Evolutionary conservation across 2,329 filamentous ascomycete species (phyloP).

Genomic region (Allantophomopsis cytisporea): DNA sequence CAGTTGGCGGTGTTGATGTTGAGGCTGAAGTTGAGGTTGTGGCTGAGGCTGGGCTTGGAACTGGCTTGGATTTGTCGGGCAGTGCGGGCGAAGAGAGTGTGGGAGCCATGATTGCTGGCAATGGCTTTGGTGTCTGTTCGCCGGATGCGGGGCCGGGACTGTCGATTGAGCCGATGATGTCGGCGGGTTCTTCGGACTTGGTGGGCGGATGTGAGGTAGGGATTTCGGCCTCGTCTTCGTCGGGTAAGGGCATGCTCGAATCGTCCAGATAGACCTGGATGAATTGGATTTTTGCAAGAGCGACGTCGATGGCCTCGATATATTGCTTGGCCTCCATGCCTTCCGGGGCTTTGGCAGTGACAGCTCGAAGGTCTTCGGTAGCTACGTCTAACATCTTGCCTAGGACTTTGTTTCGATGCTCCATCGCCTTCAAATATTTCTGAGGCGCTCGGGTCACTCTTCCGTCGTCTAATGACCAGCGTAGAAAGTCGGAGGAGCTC

Average conservation of each 20-base stretch:
- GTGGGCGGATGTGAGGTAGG: neutral
- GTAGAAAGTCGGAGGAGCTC: slow-evolving; percentile 8
- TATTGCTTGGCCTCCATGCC: slow-evolving; percentile 27
- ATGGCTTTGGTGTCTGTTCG: no score
- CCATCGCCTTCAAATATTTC: slow-evolving; percentile 34
- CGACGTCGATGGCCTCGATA: slow-evolving; percentile 41
- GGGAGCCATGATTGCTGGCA: neutral
- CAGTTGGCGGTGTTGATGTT: neutral
- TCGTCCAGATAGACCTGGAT: slow-evolving; percentile 50
- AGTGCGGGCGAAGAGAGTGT: neutral
- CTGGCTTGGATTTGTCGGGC: neutral
- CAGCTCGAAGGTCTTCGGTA: slow-evolving; percentile 45
- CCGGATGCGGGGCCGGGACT: neutral
- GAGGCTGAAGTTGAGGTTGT: neutral
- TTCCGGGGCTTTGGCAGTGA: slow-evolving; percentile 34
- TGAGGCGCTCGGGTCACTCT: slow-evolving; percentile 13
- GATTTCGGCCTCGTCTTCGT: slow-evolving; percentile 13
- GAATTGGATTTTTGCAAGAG: slow-evolving; percentile 49
- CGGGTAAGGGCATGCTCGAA: slow-evolving; percentile 31
- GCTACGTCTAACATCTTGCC: slow-evolving; percentile 56
- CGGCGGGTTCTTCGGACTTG: neutral
- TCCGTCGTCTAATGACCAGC: slow-evolving; percentile 18
- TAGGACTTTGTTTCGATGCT: slow-evolving; percentile 52
- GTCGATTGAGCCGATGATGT: neutral
- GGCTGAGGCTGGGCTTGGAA: neutral